Evolutionary conservation across 148 eudicot species (phyloP), one percentile per base, ranked within the genome.

Genomic region (Salicornia ramosissima): DNA sequence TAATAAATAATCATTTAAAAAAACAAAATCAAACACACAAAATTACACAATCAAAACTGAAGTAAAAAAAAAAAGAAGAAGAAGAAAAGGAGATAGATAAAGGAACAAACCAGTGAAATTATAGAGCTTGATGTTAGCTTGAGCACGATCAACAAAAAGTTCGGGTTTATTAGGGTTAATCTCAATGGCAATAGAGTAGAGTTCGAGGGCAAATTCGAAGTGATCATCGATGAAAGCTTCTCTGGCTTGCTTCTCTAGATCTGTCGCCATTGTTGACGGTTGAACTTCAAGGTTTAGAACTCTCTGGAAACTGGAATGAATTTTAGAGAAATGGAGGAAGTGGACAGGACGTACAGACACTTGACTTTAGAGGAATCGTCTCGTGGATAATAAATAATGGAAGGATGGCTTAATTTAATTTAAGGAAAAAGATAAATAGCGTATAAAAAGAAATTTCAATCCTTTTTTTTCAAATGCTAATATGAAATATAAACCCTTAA

Each of bases 191-290:
- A 90, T 92, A 31, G 96, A 67, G 80, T 87, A 88, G 10, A 88
- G 88, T 60, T 94, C 96, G 63, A 84, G 91, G 74, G 97, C 97
- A 45, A 90, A 82, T 70, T 94, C 93, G 70, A 88, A 94, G 87
- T 94, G 96, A 84, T 94, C 98, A 65, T 94, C 98, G 51, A 94
- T 86, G 82, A 94, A 94, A 0, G 98, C 98, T 73, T 84, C 96
- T 40, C 86, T 88, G 0, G 98, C 98, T 72, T 75, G 84, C 64
- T 29, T 77, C 61, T 80, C 88, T 39, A 83, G 86, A 87, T 88
- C 98, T 16, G 83, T 72, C 79, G 92, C 89, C 91, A 87, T 29
- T 65, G 75, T 9, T 16, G 53, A 47, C 9, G 22, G 39, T 26
- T 24, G 40, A 36, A 3, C 26, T 45, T 46, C 10, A 1, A 9